Evolutionary conservation across 2,329 filamentous ascomycete genomes (phyloP), one percentile per base, ranked within the genome.

Genomic region (Cyphellophora europaea): DNA sequence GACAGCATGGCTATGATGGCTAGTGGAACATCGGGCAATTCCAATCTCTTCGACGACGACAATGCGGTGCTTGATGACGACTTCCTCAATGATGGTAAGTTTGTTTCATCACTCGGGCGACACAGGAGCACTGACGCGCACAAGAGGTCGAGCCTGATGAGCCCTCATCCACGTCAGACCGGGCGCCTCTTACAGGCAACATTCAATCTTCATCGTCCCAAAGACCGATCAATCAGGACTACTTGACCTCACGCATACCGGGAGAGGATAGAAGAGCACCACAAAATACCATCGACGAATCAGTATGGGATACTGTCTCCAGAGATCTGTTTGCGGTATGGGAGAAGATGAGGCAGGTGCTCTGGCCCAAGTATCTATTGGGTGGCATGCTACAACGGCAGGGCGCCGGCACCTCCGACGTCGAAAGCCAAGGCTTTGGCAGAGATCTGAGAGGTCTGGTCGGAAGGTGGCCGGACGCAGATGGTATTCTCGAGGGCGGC

Each of bases 301-400:
- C 79, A 2, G 91, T 98, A 27, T 98, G 91, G 91, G 85, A 89
- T 28, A 98, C 91, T n/a, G 69, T 98, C 41, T 85, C 83, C 34
- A 81, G 91, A 48, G 91, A 98, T 59, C 66, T 98, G 47, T 63
- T 89, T 5, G 91, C 87, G 16, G 86, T 96, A 21, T 96, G 91
- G 89, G 83, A 85, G 63, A 98, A 98, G 71, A 86, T 98, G 79
- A 80, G 84, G 59, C 89, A 95, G 67, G 91, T 98, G 25, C 75
- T 98, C 41, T 98, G 86, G 62, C 91, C 91, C 12, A 88, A 88
- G 54, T 96, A 96, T 64, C 72, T 98, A 32, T 79, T 98, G 15
- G 76, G 76, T 27, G 76, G 76, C 25, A 67, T 79, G 52, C 61
- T 80, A 60, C 62, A 69, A 44, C 59, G 67, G 33, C 67, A 71